Percentiles rank a stretch among this genome's conserved stretches.
Conservation (phyloP, 2,329 filamentous ascomycete genomes). For the Paraphaeosphaeria minitans region DNA sequence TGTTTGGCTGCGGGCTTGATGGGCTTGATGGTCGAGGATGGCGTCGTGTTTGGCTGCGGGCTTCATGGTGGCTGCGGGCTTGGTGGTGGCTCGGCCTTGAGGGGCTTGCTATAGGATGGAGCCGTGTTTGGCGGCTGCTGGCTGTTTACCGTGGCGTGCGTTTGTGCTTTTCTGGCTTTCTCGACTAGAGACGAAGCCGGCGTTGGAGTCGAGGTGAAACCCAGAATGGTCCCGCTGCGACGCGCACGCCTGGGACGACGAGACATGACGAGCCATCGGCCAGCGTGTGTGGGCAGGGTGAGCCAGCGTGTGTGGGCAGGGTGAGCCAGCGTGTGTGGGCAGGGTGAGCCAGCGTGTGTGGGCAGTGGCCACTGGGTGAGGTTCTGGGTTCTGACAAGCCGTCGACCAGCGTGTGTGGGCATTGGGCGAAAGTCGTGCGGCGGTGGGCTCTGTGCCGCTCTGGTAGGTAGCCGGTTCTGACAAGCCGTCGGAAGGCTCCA, state of each 20-base stretch:
- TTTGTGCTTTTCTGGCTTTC: conserved; percentile 3
- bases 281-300: no score
- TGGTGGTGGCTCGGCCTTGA: no score
- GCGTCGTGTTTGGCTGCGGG: not conserved
- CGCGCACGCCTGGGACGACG: not conserved
- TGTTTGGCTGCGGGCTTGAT: conserved; percentile 3
- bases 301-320: no score
- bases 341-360: no score
- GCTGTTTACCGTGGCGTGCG: conserved; percentile 5
- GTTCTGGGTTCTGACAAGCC: no score
- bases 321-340: no score
- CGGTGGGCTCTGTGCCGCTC: not conserved
- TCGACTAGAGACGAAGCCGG: conserved; percentile 6
- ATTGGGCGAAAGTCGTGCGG: not conserved
- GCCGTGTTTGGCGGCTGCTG: not conserved
- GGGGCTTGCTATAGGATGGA: no score
- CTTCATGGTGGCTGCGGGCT: conserved; percentile 5
- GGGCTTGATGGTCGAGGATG: no score
- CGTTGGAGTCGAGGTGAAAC: conserved; percentile 11
- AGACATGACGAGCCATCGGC: not conserved
- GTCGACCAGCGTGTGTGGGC: no score
- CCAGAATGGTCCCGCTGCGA: conserved; percentile 1
- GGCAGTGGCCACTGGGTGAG: no score
- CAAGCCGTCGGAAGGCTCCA: conserved; percentile 3
- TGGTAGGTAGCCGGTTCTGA: not conserved